These are phyloP conservation scores for Wallacemonas rigidus DNA, from an alignment of 208 protist genomes.

Conservation along the genomic window DNA sequence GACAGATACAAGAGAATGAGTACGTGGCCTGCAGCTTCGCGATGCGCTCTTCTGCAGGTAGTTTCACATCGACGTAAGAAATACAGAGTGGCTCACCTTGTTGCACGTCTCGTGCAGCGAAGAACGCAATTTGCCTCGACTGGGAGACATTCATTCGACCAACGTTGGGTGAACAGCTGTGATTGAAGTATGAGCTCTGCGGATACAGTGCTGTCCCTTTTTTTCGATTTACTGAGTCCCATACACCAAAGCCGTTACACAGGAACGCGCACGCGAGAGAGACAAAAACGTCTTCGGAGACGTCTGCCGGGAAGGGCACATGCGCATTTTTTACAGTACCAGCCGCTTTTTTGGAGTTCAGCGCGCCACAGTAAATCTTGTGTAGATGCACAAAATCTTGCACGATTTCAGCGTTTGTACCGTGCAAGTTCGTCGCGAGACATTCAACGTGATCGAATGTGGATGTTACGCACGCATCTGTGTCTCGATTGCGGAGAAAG, in stretches of 20 bases:
- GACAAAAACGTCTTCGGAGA: slow-evolving; percentile 33
- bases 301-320: slow-evolving; percentile 18
- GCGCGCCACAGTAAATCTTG: slow-evolving; percentile 18
- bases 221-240: slow-evolving; percentile 20
- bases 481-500: slow-evolving; percentile 18
- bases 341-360: slow-evolving; percentile 26
- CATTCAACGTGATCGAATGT: slow-evolving; percentile 40
- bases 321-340: neutral
- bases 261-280: slow-evolving; percentile 37
- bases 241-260: slow-evolving; percentile 47
- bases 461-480: slow-evolving; percentile 2
- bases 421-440: slow-evolving; percentile 28
- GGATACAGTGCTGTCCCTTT: slow-evolving; percentile 31
- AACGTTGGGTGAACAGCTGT: slow-evolving; percentile 44
- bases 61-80: slow-evolving; percentile 40
- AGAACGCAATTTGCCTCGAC: slow-evolving; percentile 29
- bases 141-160: slow-evolving; percentile 26
- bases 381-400: slow-evolving; percentile 29
- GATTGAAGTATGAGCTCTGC: slow-evolving; percentile 50
- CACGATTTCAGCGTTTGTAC: slow-evolving; percentile 28
- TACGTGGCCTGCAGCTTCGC: slow-evolving; percentile 37
- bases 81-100: slow-evolving; percentile 43
- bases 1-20: slow-evolving; percentile 33
- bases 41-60: slow-evolving; percentile 20
- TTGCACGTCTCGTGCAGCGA: slow-evolving; percentile 23